Evolutionary conservation across 768 basidiomycete genomes (phyloP), one percentile per base, ranked within the genome.

Genomic region (Galerina sulciceps): DNA sequence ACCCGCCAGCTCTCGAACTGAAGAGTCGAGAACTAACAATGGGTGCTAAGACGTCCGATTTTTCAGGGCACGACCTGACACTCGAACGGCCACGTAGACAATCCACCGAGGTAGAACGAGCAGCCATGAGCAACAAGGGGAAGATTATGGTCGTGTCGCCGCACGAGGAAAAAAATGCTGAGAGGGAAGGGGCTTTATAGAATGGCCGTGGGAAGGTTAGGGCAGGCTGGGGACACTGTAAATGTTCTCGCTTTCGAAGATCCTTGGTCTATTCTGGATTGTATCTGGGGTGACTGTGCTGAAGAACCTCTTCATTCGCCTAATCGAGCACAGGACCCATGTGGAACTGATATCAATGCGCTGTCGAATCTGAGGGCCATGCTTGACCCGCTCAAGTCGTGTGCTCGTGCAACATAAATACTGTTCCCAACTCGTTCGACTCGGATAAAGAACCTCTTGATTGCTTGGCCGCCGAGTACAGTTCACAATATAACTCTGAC

Each of bases 111-210:
- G 69, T 61, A 67, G 69, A 63, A 73, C 22, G 77, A 72, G 81
- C 87, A 77, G 84, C 80, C 79, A 90, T 87, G 91, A 93, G 91
- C 91, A 93, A 93, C 91, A 90, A 84, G 84, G 90, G 91, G 87
- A 89, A 89, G 71, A 71, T 72, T 65, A 80, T 83, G 81, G 85
- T 85, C 86, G 88, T 86, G 91, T 80, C 79, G 91, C 91, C 91
- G 91, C 91, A 93, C 91, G 79, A 76, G 74, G 68, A 73, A 68
- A 46, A 66, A 36, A 61, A 66, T 66, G 42, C 58, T 62, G 55
- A 48, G 17, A 10, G 47, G 13, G 50, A 6, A 13, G 38, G 57
- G 49, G 61, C 55, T 60, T 60, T 64, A 56, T 71, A 67, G 55
- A 23, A 26, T 2, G 23, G 13, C 38, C 74, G 76, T 78, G 77